Evolutionary conservation across 164 flowering plant species (phyloP), one percentile per base, ranked within the genome.

Genomic region (Malania oleifera): DNA sequence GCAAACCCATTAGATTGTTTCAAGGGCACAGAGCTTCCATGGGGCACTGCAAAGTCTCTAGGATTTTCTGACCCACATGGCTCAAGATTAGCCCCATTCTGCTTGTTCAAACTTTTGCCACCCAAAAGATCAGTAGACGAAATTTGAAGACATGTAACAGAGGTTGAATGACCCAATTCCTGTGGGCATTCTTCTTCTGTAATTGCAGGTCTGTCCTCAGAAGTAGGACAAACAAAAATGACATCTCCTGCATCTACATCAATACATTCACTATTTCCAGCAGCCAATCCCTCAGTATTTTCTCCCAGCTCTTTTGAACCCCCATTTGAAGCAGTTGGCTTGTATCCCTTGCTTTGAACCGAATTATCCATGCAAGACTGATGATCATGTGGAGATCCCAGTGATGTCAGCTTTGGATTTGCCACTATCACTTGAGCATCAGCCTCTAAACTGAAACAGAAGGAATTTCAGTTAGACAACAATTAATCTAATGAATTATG

Each of bases 371-470:
- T 45, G 35, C 29, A 25, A 10, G 52, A 5, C 19, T 56, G 41
- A 47, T 19, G 24, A 62, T 60, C 55, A 44, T 60, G 64, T 31
- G 59, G 46, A 52, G 52, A 47, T 28, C 29, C 73, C 37, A 39
- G 53, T 53, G 24, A 59, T 22, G 0, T 25, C 17, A 38, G 38
- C 55, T 65, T 59, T 27, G 74, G 25, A 50, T 67, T 70, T 56
- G 55, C 75, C 50, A 17, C 53, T 24, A 52, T 31, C 28, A 56
- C 27, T 54, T 59, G 77, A 64, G 61, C 59, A 49, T 83, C 86
- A 26, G 40, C 49, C 65, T 87, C 97, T 45, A 86, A 76, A 71
- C 98, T 92, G 91, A 72, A 81, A 72, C 18, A 7, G 26, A 50
- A 56, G 24, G 19, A 45, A 57, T 54, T 20, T n/a, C 47, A 57